Percentiles rank a stretch among this genome's conserved stretches.
These are phyloP conservation scores for Brassica juncea DNA, from an alignment of 345 rosid genomes.

Conservation along the genomic window DNA sequence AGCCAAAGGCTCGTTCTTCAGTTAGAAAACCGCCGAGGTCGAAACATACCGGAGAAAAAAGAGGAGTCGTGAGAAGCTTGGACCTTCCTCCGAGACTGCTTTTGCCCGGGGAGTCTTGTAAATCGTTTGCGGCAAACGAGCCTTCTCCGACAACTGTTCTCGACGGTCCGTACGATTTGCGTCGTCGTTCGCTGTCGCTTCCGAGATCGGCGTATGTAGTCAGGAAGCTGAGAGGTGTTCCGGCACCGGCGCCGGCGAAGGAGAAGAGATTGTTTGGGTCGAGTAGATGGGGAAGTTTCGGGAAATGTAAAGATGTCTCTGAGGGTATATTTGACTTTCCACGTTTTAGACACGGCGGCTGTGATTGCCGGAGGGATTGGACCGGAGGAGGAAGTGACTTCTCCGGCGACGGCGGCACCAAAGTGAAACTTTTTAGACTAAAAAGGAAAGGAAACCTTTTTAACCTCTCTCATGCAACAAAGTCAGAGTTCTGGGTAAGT, in stretches of 20 bases:
- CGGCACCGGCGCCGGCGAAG: constrained; percentile 36
- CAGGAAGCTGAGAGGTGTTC: constrained; percentile 31
- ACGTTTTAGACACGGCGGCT: constrained; percentile 9
- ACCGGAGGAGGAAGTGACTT: background rate
- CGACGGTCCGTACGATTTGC: constrained; percentile 54
- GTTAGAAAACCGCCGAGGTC: constrained; percentile 3
- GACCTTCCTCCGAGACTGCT: constrained; percentile 74
- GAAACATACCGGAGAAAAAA: constrained; percentile 32
- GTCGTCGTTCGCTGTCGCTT: constrained; percentile 42
- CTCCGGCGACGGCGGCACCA: constrained; percentile 30
- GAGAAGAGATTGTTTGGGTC: constrained; percentile 47
- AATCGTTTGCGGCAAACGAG: constrained; percentile 18
- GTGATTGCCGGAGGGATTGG: constrained; percentile 12
- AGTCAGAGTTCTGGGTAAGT: constrained; percentile 62
- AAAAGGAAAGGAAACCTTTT: constrained; percentile 52
- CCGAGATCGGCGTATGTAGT: constrained; percentile 41
- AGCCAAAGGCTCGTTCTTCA: constrained; percentile 66
- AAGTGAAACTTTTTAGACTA: constrained; percentile 51
- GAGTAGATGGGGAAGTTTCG: constrained; percentile 53
- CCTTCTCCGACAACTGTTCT: constrained; percentile 61
- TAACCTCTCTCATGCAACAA: constrained; percentile 41
- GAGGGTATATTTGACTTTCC: constrained; percentile 41
- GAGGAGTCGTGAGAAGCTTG: constrained; percentile 42
- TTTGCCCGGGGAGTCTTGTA: constrained; percentile 32
- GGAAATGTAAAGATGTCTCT: constrained; percentile 38